phyloP scores from a whole-genome alignment of 1,284 basidiomycete genomes.

The Naganishia liquefaciens region DNA sequence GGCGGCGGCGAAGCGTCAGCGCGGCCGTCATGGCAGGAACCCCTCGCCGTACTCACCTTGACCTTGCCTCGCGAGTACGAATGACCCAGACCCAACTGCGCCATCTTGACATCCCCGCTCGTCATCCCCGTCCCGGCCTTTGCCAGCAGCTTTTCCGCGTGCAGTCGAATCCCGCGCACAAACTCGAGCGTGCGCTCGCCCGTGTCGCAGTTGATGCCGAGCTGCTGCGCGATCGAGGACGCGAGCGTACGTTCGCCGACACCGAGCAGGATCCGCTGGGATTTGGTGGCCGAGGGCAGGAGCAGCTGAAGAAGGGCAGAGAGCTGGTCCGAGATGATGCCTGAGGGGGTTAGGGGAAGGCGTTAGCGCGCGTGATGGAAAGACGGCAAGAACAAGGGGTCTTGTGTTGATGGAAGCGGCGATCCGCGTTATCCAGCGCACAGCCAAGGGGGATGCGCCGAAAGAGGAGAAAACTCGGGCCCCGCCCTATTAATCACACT shows the following conservation, averaged over 20 bases:
- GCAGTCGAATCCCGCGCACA: conserved; percentile 88
- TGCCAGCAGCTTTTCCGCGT: conserved; percentile 81
- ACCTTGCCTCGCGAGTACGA: conserved; percentile 97
- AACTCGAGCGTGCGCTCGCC: conserved; percentile 86
- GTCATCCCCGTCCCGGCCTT: conserved; percentile 71
- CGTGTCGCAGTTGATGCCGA: conserved; percentile 79
- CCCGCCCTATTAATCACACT: too few species aligned
- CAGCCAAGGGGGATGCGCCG: too few species aligned
- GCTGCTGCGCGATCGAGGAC: conserved; percentile 74
- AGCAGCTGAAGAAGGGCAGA: conserved; percentile 32
- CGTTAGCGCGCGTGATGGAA: not conserved
- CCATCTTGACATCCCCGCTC: conserved; percentile 83
- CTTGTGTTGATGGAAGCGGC: not conserved
- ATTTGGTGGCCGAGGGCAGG: conserved; percentile 30
- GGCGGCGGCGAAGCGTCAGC: conserved; percentile 8
- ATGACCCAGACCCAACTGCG: conserved; percentile 96
- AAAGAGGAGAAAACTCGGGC: not conserved
- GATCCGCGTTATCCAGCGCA: too few species aligned
- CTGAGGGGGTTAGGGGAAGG: conserved; percentile 9
- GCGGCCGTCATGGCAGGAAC: not conserved
- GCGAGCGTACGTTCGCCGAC: conserved; percentile 80
- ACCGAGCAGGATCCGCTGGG: conserved; percentile 69
- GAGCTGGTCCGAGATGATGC: conserved; percentile 35
- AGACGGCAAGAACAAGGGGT: not conserved
- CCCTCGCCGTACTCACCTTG: conserved; percentile 59